Evolutionary conservation across 106 monocot genomes (phyloP), one percentile per base, ranked within the genome.

Genomic region (Dioscorea alata): DNA sequence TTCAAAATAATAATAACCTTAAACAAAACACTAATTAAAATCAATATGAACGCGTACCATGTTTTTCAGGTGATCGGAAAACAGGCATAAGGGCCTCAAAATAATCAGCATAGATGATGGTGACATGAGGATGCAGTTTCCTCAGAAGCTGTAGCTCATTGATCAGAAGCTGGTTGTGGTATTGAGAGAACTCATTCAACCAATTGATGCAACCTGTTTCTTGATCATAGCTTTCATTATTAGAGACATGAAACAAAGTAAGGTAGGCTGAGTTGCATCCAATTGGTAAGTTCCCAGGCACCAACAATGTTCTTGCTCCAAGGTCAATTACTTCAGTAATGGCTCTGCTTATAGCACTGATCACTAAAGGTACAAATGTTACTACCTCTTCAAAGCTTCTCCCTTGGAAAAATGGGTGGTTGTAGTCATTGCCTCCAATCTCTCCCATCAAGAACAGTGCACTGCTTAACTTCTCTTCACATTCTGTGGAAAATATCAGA

Each of bases 371-470:
- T 28, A 80, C 73, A 20, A 54, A 76, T n/a, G 82, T 61, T 28
- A 18, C 42, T 14, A 86, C 42, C 62, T 76, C 76, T 2, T 64
- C 61, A 4, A 76, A 16, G 23, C 63, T 23, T 61, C n/a, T 79
- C 60, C 68, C 72, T 54, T 52, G 66, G 12, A 51, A 57, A 8
- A 82, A 59, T 8, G 79, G 60, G n/a, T 63, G 24, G 61, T 67
- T 59, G 69, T 79, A 82, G 68, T 86, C 82, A 33, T 86, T 86
- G 10, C 76, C 86, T 12, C 86, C 82, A 13, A 86, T 82, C 73
- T 82, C 86, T 24, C 86, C 86, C 31, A 79, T 69, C 6, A 86
- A 56, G 64, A 86, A 69, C 6, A 86, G 57, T 13, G 86, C 79
- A 4, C 31, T 66, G 19, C 57, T 52, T 16, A 82, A 61, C 1